A percentile compares a stretch with the other conserved stretches of the same genome.
Conservation (phyloP, 2,329 filamentous ascomycete genomes). For the Chaetomium sp. region DNA sequence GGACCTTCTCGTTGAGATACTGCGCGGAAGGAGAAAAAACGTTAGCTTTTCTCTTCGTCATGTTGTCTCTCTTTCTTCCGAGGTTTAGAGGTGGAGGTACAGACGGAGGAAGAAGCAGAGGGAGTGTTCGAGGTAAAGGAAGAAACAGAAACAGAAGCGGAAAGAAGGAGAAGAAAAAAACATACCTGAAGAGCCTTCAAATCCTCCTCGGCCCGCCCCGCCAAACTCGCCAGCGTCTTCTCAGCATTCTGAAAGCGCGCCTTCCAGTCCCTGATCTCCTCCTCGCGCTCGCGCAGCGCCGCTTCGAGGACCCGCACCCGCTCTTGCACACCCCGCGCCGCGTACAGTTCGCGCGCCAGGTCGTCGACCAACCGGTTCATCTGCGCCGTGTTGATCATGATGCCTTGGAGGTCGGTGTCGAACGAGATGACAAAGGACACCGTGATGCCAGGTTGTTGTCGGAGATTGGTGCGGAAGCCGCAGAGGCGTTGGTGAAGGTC, state of each 20-base stretch:
- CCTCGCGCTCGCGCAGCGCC: neutral
- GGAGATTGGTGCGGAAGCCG: too few relatives aligned
- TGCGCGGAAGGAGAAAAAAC: neutral
- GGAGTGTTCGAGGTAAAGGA: neutral
- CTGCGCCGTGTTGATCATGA: slow-evolving; percentile 3
- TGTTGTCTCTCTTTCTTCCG: too few relatives aligned
- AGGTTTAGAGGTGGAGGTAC: neutral
- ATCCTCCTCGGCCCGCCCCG: slow-evolving; percentile 3
- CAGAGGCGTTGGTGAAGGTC: slow-evolving; percentile 8
- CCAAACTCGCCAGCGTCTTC: neutral
- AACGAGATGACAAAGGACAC: neutral
- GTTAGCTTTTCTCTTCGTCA: neutral
- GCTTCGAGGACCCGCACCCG: neutral
- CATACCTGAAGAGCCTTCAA: slow-evolving; percentile 13
- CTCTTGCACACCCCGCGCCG: neutral
- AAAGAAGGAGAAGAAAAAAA: neutral
- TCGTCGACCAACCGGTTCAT: slow-evolving; percentile 5
- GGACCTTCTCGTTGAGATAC: slow-evolving; percentile 12
- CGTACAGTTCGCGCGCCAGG: slow-evolving; percentile 1
- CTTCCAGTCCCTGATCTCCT: slow-evolving; percentile 3
- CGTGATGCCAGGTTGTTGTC: neutral
- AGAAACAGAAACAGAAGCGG: neutral
- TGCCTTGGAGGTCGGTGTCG: slow-evolving; percentile 10
- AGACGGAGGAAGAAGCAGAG: neutral
- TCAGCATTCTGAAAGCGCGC: neutral